Evolutionary conservation across 2,329 filamentous ascomycete genomes (phyloP).

Genomic region (Colletotrichum magnum): DNA sequence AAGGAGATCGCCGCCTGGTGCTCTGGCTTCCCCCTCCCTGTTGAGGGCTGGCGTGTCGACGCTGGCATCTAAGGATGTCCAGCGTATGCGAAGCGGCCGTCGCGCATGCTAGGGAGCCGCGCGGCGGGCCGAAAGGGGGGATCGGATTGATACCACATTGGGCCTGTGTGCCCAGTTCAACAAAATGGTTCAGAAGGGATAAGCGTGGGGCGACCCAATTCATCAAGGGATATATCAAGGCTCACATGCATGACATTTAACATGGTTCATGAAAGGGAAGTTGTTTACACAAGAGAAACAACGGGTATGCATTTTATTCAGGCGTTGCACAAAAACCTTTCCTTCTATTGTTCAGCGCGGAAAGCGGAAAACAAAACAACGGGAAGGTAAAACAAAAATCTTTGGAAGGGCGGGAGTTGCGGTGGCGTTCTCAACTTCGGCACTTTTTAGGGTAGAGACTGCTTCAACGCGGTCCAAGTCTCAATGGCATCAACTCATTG

Average conservation of each 20-base stretch:
- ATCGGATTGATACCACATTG: constrained; percentile 33
- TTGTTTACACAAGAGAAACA: constrained; percentile 38
- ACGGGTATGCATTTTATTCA: constrained; percentile 51
- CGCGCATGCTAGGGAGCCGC: constrained; percentile 19
- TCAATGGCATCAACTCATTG: constrained; percentile 39
- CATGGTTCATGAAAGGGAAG: constrained; percentile 43
- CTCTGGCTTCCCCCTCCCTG: constrained; percentile 90
- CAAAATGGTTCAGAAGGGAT: constrained; percentile 37
- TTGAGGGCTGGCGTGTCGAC: constrained; percentile 78
- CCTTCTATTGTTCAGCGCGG: constrained; percentile 4
- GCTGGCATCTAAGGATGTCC: constrained; percentile 66
- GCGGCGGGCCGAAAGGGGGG: constrained; percentile 11
- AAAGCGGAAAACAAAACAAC: constrained; percentile 33
- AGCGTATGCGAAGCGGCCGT: constrained; percentile 4
- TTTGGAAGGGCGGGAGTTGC: constrained; percentile 44
- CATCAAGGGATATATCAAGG: background rate
- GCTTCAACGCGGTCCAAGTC: constrained; percentile 39
- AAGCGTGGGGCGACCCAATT: constrained; percentile 33
- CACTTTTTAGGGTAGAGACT: constrained; percentile 36
- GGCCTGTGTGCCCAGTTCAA: constrained; percentile 32
- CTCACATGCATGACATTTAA: constrained; percentile 40
- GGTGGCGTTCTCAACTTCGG: constrained; percentile 45
- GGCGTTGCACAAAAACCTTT: constrained; percentile 49
- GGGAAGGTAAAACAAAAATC: constrained; percentile 38
- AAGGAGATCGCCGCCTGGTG: constrained; percentile 94